phyloP scores from a whole-genome alignment of 2,329 filamentous ascomycete genomes.

The Cladosporium velox region DNA sequence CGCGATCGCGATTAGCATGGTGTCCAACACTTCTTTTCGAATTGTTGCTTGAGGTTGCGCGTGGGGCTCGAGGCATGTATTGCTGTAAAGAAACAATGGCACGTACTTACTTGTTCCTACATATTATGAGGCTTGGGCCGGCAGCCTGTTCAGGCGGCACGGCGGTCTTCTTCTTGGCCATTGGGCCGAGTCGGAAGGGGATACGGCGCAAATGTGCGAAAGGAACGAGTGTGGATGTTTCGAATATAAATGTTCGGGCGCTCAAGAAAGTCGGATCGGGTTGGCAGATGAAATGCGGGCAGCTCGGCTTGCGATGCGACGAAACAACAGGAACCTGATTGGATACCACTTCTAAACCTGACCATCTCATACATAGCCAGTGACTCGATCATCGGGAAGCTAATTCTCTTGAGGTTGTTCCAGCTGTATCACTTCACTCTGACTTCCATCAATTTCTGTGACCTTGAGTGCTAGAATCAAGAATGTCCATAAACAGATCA shows the following conservation, averaged over 20 bases:
- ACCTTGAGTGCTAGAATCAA: neutral
- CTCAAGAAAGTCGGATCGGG: neutral
- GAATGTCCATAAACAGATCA: neutral
- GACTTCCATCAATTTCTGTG: too few species aligned
- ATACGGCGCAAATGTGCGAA: neutral
- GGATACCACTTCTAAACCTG: neutral
- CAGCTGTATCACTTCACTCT: neutral
- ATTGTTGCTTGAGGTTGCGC: neutral
- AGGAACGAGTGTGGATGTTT: neutral
- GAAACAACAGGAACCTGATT: neutral
- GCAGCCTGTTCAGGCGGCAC: slow-evolving; percentile 28
- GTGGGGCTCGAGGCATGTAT: neutral
- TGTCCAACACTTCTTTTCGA: too few species aligned
- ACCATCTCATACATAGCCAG: neutral
- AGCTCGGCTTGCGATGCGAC: neutral
- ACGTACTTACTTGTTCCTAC: slow-evolving; percentile 67
- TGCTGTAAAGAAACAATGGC: slow-evolving; percentile 21
- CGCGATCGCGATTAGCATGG: slow-evolving; percentile 20
- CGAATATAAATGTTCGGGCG: neutral
- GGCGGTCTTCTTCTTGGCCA: slow-evolving; percentile 12
- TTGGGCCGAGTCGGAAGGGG: neutral
- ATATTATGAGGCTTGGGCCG: slow-evolving; percentile 59
- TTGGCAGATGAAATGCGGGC: neutral
- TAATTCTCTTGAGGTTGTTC: neutral
- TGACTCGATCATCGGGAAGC: neutral